A percentile compares a stretch with the other conserved stretches of the same genome.
Evolutionary conservation across 2,329 filamentous ascomycete genomes (phyloP).

Genomic region (Hypoxylon sp.): DNA sequence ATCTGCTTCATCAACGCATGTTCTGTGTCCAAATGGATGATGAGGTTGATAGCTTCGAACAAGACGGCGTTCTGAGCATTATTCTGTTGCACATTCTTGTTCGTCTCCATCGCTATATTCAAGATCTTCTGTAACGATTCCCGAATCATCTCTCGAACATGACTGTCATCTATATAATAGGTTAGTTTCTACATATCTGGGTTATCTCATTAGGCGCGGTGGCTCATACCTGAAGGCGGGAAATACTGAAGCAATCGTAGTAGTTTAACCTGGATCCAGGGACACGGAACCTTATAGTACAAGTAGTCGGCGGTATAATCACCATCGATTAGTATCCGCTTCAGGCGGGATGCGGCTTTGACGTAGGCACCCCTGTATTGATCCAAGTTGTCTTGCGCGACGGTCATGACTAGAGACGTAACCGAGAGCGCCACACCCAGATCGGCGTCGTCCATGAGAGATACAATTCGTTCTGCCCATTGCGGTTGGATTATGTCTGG

Average conservation of each 20-base stretch:
- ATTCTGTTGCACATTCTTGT: constrained; percentile 99
- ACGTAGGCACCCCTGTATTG: constrained; percentile 94
- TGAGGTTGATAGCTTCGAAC: constrained; percentile 98
- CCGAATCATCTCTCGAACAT: constrained; percentile 90
- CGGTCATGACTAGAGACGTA: constrained; percentile 92
- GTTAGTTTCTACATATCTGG: constrained; percentile 41
- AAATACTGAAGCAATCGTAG: constrained; percentile 94
- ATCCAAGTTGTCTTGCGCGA: constrained; percentile 94
- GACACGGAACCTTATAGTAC: constrained; percentile 99
- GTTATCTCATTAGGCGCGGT: background rate
- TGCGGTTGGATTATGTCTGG: constrained; percentile 94
- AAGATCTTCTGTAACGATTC: constrained; percentile 92
- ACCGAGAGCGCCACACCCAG: constrained; percentile 95
- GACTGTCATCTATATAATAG: constrained; percentile 78
- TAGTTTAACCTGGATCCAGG: constrained; percentile 97
- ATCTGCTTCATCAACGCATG: constrained; percentile 96
- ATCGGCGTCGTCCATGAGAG: constrained; percentile 97
- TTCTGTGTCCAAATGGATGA: constrained; percentile 97
- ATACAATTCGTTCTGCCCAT: constrained; percentile 98
- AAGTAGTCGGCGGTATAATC: constrained; percentile 93
- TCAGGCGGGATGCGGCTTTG: constrained; percentile 90
- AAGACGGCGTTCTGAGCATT: constrained; percentile 98
- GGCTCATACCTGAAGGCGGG: constrained; percentile 81
- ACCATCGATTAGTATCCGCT: constrained; percentile 89
- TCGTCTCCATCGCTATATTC: constrained; percentile 89